Evolutionary conservation across 2,329 filamentous ascomycete genomes (phyloP).

Genomic region (Rhytidhysteron rufulum): DNA sequence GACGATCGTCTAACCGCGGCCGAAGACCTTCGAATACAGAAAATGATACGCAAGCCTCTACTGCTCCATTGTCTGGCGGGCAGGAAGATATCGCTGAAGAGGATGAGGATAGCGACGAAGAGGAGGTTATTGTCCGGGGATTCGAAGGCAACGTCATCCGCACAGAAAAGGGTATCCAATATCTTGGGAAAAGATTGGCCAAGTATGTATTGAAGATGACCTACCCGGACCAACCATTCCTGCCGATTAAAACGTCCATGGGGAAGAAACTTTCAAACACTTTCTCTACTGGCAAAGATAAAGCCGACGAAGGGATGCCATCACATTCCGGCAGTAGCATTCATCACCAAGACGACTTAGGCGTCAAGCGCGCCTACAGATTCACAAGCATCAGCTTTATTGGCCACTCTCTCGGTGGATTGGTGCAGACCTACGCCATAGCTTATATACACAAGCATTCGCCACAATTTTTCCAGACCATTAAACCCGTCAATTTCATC

Average conservation of each 20-base stretch:
- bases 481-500: slow-evolving; percentile 87
- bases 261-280: slow-evolving; percentile 46
- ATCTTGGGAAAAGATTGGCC: slow-evolving; percentile 88
- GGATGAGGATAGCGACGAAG: slow-evolving; percentile 65
- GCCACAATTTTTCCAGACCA: slow-evolving; percentile 80
- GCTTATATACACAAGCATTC: slow-evolving; percentile 97
- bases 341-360: slow-evolving; percentile 45
- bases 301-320: slow-evolving; percentile 46
- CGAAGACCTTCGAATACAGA: slow-evolving; percentile 2
- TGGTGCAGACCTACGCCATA: slow-evolving; percentile 90
- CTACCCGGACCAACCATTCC: slow-evolving; percentile 87
- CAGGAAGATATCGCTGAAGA: slow-evolving; percentile 44
- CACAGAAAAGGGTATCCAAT: slow-evolving; percentile 94
- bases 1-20: slow-evolving; percentile 18
- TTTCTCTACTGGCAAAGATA: slow-evolving; percentile 41
- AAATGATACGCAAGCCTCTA: slow-evolving; percentile 26
- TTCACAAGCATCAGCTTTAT: slow-evolving; percentile 96
- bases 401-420: slow-evolving; percentile 83
- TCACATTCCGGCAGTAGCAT: slow-evolving; percentile 61
- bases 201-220: slow-evolving; percentile 87
- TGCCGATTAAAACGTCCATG: slow-evolving; percentile 60
- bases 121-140: slow-evolving; percentile 83
- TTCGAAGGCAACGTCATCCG: slow-evolving; percentile 86
- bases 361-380: slow-evolving; percentile 61
- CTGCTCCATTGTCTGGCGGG: slow-evolving; percentile 47